Conservation (phyloP, 495 filamentous ascomycete genomes). For the Penicillium turbatum region DNA sequence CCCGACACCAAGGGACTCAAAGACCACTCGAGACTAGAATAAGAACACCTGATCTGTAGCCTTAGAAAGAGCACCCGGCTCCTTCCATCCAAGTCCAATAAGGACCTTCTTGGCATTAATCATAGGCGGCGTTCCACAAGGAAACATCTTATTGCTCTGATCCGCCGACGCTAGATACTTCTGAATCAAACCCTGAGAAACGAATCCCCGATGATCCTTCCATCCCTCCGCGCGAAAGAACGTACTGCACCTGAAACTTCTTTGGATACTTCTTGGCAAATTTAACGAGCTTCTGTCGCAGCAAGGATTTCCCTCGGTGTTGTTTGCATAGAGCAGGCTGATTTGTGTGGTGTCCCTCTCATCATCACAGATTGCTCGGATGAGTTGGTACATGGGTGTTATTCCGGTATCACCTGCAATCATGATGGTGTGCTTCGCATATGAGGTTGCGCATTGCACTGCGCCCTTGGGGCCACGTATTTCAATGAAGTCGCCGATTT, state of each 20-base stretch:
- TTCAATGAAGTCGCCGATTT: conserved; percentile 38
- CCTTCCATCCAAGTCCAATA: conserved; percentile 24
- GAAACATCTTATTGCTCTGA: conserved; percentile 19
- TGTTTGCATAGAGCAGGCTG: conserved; percentile 45
- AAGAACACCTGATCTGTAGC: conserved; percentile 30
- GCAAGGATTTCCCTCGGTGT: conserved; percentile 34
- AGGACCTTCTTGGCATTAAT: conserved; percentile 28
- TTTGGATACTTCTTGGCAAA: conserved; percentile 34
- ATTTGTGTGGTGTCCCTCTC: conserved; percentile 43
- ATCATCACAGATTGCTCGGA: conserved; percentile 49
- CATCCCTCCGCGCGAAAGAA: conserved; percentile 31
- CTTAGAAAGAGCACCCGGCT: conserved; percentile 26
- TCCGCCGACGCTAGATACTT: conserved; percentile 11
- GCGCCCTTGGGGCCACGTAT: conserved; percentile 49
- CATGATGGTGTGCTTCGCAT: conserved; percentile 39
- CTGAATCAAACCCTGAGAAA: conserved; percentile 18
- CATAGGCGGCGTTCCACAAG: conserved; percentile 35
- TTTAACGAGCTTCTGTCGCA: conserved; percentile 43
- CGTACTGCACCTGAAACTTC: conserved; percentile 42
- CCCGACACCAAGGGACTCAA: too few relatives aligned
- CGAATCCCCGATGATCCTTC: conserved; percentile 19
- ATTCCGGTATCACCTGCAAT: conserved; percentile 31
- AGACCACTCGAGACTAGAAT: too few relatives aligned
- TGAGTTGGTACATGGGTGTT: conserved; percentile 53
- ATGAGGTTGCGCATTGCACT: conserved; percentile 37